Evolutionary conservation across 2,329 filamentous ascomycete species (phyloP).

Genomic region (Monosporascus sp.): DNA sequence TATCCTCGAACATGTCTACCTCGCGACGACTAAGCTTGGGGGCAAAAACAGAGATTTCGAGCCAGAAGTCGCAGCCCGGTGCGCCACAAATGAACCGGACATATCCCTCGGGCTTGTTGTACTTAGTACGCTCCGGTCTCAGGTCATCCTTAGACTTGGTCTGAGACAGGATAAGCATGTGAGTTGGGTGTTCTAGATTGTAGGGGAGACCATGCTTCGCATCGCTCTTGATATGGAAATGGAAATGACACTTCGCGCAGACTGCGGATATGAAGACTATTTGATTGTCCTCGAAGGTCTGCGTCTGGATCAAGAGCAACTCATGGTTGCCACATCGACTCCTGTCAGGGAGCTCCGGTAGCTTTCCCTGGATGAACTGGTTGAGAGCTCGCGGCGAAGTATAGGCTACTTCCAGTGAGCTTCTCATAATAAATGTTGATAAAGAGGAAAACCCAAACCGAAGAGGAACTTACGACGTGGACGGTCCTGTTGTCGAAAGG

Average conservation of each 20-base stretch:
- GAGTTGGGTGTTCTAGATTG: slow-evolving; percentile 15
- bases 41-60: slow-evolving; percentile 40
- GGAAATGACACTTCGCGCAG: slow-evolving; percentile 21
- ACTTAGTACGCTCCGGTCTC: slow-evolving; percentile 1
- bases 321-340: slow-evolving; percentile 19
- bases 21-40: slow-evolving; percentile 41
- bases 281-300: slow-evolving; percentile 9
- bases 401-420: slow-evolving; percentile 14
- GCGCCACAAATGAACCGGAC: slow-evolving; percentile 20
- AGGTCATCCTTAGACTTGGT: slow-evolving; percentile 6
- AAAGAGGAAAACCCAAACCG: neutral
- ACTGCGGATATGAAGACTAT: slow-evolving; percentile 19
- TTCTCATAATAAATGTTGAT: neutral
- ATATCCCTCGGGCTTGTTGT: slow-evolving; percentile 11
- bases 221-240: slow-evolving; percentile 23
- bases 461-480: slow-evolving; percentile 6
- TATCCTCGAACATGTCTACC: slow-evolving; percentile 40
- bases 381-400: slow-evolving; percentile 24
- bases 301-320: slow-evolving; percentile 16
- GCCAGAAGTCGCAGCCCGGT: slow-evolving; percentile 28
- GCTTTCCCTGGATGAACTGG: slow-evolving; percentile 16
- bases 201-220: slow-evolving; percentile 5
- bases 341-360: slow-evolving; percentile 13
- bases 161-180: slow-evolving; percentile 22
- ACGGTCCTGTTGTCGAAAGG: neutral